Percentiles rank a stretch among this genome's conserved stretches.
phyloP scores from a whole-genome alignment of 2,329 filamentous ascomycete species.

The Microcyclospora tardicrescens region DNA sequence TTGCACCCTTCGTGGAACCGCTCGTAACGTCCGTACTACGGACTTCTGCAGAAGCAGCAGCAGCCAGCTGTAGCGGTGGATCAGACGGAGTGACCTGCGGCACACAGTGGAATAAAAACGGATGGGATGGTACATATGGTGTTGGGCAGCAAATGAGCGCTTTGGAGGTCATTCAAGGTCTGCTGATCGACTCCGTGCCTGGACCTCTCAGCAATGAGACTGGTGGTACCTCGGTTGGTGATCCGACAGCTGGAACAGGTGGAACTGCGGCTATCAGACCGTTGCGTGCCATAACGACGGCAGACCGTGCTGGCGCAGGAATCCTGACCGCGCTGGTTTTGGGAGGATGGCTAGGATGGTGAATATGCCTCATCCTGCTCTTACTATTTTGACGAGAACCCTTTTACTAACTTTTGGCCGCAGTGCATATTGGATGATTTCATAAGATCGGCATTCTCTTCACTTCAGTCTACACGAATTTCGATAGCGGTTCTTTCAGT shows the following conservation, averaged over 20 bases:
- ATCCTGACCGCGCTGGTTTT: conserved; percentile 49
- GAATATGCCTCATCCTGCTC: not conserved
- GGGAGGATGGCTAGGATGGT: conserved; percentile 9
- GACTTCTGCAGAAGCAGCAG: conserved; percentile 42
- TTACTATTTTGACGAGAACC: not conserved
- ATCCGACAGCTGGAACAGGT: conserved; percentile 28
- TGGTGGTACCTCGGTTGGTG: conserved; percentile 37
- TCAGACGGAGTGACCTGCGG: conserved; percentile 30
- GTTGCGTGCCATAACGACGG: conserved; percentile 34
- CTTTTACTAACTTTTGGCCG: not conserved
- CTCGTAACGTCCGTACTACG: conserved; percentile 39
- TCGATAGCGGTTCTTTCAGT: not conserved
- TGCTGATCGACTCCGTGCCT: conserved; percentile 25
- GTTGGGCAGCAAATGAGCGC: conserved; percentile 44
- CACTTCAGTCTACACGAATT: not conserved
- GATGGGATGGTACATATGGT: conserved; percentile 32
- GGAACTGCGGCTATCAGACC: conserved; percentile 1
- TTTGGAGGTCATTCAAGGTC: conserved; percentile 34
- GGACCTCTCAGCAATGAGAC: conserved; percentile 36
- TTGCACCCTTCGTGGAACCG: conserved; percentile 42
- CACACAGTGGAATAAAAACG: conserved; percentile 25
- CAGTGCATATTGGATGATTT: not conserved
- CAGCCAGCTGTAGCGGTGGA: conserved; percentile 38
- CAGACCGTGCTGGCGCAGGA: conserved; percentile 54
- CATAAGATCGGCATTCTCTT: not conserved